Conservation (phyloP, 148 eudicot genomes). For the Rhododendron vialii region DNA sequence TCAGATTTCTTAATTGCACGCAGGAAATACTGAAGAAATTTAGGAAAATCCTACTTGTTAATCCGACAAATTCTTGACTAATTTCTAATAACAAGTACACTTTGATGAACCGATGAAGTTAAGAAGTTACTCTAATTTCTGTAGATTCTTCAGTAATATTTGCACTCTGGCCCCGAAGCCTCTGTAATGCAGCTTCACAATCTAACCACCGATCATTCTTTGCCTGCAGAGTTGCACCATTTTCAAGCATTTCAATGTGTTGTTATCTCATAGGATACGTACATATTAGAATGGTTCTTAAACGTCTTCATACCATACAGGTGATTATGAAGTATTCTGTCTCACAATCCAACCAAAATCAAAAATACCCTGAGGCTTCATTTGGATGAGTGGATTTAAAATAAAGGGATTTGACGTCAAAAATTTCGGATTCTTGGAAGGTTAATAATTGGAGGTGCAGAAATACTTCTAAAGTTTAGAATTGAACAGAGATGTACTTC, state of each 20-base stretch:
- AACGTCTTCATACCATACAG: not conserved
- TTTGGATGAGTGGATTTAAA: not conserved
- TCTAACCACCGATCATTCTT: constrained; percentile 47
- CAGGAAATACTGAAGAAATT: not conserved
- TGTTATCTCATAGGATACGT: not conserved
- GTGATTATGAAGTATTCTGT: not conserved
- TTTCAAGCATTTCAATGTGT: not conserved
- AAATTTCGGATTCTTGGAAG: not conserved
- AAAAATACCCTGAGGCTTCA: not conserved
- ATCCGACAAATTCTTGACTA: not conserved
- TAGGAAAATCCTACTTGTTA: not conserved
- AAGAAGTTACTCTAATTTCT: constrained; percentile 49
- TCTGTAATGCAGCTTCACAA: constrained; percentile 47
- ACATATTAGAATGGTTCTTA: not conserved
- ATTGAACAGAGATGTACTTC: not conserved
- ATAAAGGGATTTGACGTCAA: not conserved
- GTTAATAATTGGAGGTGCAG: not conserved
- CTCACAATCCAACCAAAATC: not conserved
- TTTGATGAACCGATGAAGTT: not conserved
- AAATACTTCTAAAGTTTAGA: not conserved
- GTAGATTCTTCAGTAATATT: constrained; percentile 53
- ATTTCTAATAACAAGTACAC: not conserved
- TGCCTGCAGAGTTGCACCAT: constrained; percentile 39
- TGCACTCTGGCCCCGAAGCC: constrained; percentile 44
- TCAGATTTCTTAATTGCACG: not conserved